Base-by-base conservation (phyloP, 495 filamentous ascomycete genomes). In the Lasiosphaeria ovina region DNA sequence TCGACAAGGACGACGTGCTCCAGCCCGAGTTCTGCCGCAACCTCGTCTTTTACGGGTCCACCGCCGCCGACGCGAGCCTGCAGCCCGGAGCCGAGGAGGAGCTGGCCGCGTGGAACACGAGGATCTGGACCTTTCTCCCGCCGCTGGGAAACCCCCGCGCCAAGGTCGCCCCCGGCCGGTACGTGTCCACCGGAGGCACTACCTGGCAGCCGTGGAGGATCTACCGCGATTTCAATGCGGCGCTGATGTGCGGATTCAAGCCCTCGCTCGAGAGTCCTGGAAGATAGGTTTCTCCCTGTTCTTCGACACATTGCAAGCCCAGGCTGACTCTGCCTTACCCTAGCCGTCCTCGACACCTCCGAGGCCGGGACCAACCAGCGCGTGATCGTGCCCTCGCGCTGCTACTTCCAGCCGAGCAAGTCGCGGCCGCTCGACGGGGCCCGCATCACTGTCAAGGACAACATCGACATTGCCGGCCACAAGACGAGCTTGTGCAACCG, bases 401-500 rank as follows among this genome's bases (percentile, higher is more conserved):
- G 52, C 33, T 54, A 54, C 52, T 54, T 54, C 52, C 35, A 54
- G 52, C 52, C 52, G 34, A 36, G 32, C 24, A 54, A 54, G 33
- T 35, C 24, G 33, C 52, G 52, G 8, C 56, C 56, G 3, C 44
- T 58, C 10, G 56, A 44, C 14, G 56, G 56, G 3, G 34, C 35
- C 16, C 56, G 56, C 56, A 51, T 58, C 56, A 40, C 36, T 7
- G 32, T 58, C 32, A 58, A 58, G 17, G 59, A 61, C 59, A 61
- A 50, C 35, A 50, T 61, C 51, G 32, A 56, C 24, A 16, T 61
- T 33, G 33, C 34, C 6, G 53, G 59, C 52, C 7, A 12, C 52
- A 61, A 51, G 52, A 51, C 51, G 3, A 36, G 49, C 12, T n/a
- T 48, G 7, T 32, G 58, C 44, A 60, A 55, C 42, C 38, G 51